Percentiles rank a stretch among this genome's conserved stretches.
Conservation (phyloP, 768 basidiomycete genomes). For the Russula compacta region DNA sequence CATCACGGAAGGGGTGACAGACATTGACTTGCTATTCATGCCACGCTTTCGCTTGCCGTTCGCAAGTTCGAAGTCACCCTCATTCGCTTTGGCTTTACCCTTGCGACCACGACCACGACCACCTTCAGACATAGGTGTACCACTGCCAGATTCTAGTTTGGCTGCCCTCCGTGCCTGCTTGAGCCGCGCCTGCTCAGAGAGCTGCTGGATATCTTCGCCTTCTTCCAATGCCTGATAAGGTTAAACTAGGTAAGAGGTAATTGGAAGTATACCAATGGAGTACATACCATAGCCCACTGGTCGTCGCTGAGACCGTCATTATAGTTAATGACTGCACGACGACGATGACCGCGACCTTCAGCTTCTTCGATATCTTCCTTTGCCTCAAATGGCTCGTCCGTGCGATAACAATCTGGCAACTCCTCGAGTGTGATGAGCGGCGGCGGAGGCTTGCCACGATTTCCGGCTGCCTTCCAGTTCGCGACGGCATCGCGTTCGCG, state of each 20-base stretch:
- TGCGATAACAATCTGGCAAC: constrained; percentile 86
- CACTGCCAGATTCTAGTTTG: constrained; percentile 52
- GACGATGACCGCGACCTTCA: constrained; percentile 79
- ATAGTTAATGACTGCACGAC: constrained; percentile 79
- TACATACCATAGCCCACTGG: constrained; percentile 75
- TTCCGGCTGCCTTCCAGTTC: constrained; percentile 62
- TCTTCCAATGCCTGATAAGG: constrained; percentile 58
- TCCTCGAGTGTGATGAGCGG: constrained; percentile 81
- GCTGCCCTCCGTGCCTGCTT: constrained; percentile 53
- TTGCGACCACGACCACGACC: constrained; percentile 47
- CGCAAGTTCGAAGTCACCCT: constrained; percentile 25
- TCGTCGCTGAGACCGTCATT: constrained; percentile 93
- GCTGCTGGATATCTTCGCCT: constrained; percentile 69
- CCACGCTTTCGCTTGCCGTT: constrained; percentile 70
- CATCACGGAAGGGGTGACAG: constrained; percentile 62
- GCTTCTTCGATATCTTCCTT: constrained; percentile 52
- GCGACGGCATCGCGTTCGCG: constrained; percentile 60
- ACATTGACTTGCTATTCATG: constrained; percentile 52
- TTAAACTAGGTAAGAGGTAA: not conserved
- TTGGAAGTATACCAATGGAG: not conserved
- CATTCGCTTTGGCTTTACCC: constrained; percentile 45
- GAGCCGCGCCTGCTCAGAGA: constrained; percentile 54
- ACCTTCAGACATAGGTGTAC: constrained; percentile 55
- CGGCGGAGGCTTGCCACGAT: constrained; percentile 68
- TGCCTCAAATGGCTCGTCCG: constrained; percentile 67